phyloP scores from a whole-genome alignment of 805 yeast species.

The Kodamaea laetipori region DNA sequence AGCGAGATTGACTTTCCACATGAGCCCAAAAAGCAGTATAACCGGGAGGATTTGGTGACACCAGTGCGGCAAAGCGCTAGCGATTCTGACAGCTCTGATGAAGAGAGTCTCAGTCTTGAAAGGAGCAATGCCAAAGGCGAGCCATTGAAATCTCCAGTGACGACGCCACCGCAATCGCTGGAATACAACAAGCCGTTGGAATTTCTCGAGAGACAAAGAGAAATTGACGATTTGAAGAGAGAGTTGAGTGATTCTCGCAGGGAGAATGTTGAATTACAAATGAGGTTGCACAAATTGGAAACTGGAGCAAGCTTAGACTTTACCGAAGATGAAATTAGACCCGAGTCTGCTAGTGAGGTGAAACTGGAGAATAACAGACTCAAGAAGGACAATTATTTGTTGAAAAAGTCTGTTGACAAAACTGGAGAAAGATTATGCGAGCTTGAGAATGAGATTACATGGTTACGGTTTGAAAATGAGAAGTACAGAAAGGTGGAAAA shows the following conservation, averaged over 20 bases:
- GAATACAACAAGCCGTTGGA: slow-evolving; percentile 14
- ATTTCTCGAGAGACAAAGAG: background rate
- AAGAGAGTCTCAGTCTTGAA: slow-evolving; percentile 18
- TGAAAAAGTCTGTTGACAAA: slow-evolving; percentile 4
- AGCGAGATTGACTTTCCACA: background rate
- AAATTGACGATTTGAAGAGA: slow-evolving; percentile 3
- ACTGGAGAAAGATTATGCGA: slow-evolving; percentile 12
- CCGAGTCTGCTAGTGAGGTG: background rate
- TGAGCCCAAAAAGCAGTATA: background rate
- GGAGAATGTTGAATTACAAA: slow-evolving; percentile 20
- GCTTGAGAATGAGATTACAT: slow-evolving; percentile 4
- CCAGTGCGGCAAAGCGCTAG: slow-evolving; percentile 1
- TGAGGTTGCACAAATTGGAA: slow-evolving; percentile 6
- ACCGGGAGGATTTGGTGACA: background rate
- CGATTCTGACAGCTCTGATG: slow-evolving; percentile 10
- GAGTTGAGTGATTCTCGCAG: slow-evolving; percentile 6
- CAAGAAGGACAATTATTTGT: slow-evolving; percentile 1
- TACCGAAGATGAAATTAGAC: background rate
- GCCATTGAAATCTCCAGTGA: slow-evolving; percentile 22
- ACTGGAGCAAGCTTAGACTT: background rate
- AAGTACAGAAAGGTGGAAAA: slow-evolving; percentile 4
- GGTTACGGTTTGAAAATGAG: slow-evolving; percentile 6
- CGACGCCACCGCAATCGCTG: slow-evolving; percentile 38
- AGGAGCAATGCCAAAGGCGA: background rate
- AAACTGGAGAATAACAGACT: background rate